Base-by-base conservation (phyloP, 2,329 filamentous ascomycete genomes). In the Alternaria sp. region DNA sequence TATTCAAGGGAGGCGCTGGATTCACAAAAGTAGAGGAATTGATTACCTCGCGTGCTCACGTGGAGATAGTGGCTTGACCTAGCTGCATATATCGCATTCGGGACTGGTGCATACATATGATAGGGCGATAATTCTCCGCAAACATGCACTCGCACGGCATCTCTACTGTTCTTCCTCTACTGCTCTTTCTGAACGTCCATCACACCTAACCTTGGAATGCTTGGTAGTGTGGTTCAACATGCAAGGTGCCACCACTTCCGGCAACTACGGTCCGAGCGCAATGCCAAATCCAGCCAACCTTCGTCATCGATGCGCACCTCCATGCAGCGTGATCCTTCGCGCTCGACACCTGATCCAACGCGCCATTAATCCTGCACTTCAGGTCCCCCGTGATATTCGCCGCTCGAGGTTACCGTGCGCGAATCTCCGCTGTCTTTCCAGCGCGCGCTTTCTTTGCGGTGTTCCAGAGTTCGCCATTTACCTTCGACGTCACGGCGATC, bases 11-110 rank as follows among this genome's bases (percentile, higher is more conserved):
- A 33, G 63, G 63, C 61, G 60, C 60, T 66, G 60, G 44, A 55
- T 67, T 64, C 63, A 65, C 62, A 70, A 66, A 69, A 60, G 60
- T 63, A 63, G 60, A 50, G 49, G 30, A 63, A 60, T 60, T 21
- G 33, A 56, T 60, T 49, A 58, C 47, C 56, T 64, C 47, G 61
- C 61, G 58, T 61, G 33, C 37, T 57, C 58, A 57, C 61, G 61
- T 61, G 58, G 54, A 62, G 50, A 21, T 51, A 55, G 60, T 58
- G 49, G 59, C 62, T 41, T 58, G 54, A 15, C 28, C 43, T 43
- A 63, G 59, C 63, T 53, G 55, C 55, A 59, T 46, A 47, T 20
- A 30, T 54, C n/a, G 60, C 55, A 55, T 41, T 46, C 37, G 49
- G 7, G 30, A 30, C 49, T 23, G 30, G 37, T 26, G 33, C 53